Base-by-base conservation (phyloP, 371 early-diverging fungal genomes). In the Mortierella sp. region DNA sequence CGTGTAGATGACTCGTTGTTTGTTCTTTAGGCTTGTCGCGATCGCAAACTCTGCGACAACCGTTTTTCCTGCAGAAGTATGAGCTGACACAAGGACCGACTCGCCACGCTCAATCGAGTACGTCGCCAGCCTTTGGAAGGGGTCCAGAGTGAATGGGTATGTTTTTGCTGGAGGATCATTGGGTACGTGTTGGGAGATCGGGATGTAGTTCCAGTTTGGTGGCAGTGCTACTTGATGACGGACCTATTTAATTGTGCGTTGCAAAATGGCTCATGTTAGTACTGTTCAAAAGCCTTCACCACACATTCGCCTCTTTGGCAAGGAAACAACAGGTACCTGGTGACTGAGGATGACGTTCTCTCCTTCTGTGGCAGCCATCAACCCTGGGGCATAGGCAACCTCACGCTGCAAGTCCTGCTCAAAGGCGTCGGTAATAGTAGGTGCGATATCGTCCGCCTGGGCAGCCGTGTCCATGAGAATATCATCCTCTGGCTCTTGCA, bases 31-130 rank as follows among this genome's bases (percentile, higher is more conserved):
- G 74, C 96, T 93, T 83, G 96, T 96, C 1, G 99, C 99, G 83
- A 99, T 99, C 0, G 99, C 99, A 88, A 99, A 99, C 88, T 99
- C 99, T 21, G 99, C 99, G 9, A 99, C 98, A 0, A 99, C 99
- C 0, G 99, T 99, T 89, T 99, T 99, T 75, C 99, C 99, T 31
- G 99, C 99, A 54, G 96, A 96, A 5, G 99, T 99, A 79, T 99
- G 99, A 0, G 99, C 99, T 72, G 97, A 93, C 3, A 99, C 99
- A 51, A 99, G 89, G 2, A 99, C 98, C 14, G 97, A 97, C 87
- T 99, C 99, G 77, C 96, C 94, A 54, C 98, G 92, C 79, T 99
- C 96, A 59, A 99, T 97, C 50, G 96, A 95, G 74, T 91, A 89
- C 19, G 99, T 93, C 5, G 99, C 92, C 2, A 97, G 94, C 69